These are phyloP conservation scores for Pinus tabuliformis DNA, from an alignment of 75 land plant genomes.

Conservation along the genomic window DNA sequence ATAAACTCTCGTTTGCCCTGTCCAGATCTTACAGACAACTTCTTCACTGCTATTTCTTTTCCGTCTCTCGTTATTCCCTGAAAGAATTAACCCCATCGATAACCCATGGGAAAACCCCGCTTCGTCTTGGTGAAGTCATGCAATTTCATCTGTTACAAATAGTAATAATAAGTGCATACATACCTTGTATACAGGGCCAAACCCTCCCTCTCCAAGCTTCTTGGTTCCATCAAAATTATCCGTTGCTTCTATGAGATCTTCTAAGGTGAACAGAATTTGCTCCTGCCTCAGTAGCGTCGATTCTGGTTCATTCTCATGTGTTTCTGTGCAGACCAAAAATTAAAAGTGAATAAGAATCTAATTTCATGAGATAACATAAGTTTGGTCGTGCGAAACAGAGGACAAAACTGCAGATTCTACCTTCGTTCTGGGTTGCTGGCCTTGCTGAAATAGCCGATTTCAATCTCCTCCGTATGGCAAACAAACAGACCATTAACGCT, in stretches of 20 bases:
- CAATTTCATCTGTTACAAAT: not conserved
- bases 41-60: slow-evolving; percentile 25
- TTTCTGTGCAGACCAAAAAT: not conserved
- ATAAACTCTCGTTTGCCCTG: slow-evolving; percentile 33
- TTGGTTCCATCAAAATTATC: slow-evolving; percentile 4
- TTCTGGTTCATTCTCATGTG: not conserved
- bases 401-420: not conserved
- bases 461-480: not conserved
- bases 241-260: slow-evolving; percentile 10
- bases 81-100: not conserved
- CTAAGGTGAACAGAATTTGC: not conserved
- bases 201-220: slow-evolving; percentile 25
- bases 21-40: slow-evolving; percentile 13
- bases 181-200: slow-evolving; percentile 30
- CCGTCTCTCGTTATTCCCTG: slow-evolving; percentile 22
- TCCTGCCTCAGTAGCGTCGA: not conserved
- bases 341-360: not conserved
- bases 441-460: not conserved
- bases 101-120: not conserved
- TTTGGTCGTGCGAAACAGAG: not conserved
- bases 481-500: not conserved
- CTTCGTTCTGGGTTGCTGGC: not conserved
- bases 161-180: not conserved
- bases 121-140: not conserved
- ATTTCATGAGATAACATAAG: not conserved